Evolutionary conservation across 495 filamentous ascomycete genomes (phyloP), one percentile per base, ranked within the genome.

Genomic region (Aspergillus hancockii): DNA sequence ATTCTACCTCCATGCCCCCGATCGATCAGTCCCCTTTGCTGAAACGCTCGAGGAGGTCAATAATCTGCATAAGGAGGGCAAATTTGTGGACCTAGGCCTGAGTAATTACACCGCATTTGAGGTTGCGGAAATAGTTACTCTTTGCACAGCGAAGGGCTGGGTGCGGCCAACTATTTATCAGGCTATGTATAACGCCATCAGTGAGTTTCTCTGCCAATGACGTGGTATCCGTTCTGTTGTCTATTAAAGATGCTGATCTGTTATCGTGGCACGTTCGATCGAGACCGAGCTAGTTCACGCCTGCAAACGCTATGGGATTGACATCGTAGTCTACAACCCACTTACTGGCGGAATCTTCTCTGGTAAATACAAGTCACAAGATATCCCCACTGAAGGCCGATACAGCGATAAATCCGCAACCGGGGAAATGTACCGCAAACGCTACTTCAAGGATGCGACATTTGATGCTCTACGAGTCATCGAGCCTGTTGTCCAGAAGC

Each of bases 291-390:
- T 96, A 34, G 80, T 96, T 30, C 87, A 84, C 0, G 86, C 86
- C 7, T 96, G 90, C 64, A 82, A 86, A n/a, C 85, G 90, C 16
- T 96, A 93, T 67, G 90, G 90, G 0, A 78, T 97, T 28, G 90
- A 94, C 59, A 83, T 96, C 23, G 92, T 96, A 25, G 79, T 93
- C n/a, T 96, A 97, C 73, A 96, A 96, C 70, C 93, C 93, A 0
- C 76, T 90, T 52, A 91, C 90, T 10, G 92, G 92, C 6, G 93
- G 93, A 0, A 71, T 96, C 19, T 89, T 96, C 67, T 88, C 87
- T 23, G 91, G 92, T 54, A 94, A 94, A 67, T 92, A 92, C 77
- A 92, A 90, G 75, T 81, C 82, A 36, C 74, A 70, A 30, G 89
- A 90, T 67, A 72, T 87, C 0, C 90, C 90, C 6, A 67, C 71